Evolutionary conservation across 106 monocot genomes (phyloP), one percentile per base, ranked within the genome.

Genomic region (Dendrobium catenatum): DNA sequence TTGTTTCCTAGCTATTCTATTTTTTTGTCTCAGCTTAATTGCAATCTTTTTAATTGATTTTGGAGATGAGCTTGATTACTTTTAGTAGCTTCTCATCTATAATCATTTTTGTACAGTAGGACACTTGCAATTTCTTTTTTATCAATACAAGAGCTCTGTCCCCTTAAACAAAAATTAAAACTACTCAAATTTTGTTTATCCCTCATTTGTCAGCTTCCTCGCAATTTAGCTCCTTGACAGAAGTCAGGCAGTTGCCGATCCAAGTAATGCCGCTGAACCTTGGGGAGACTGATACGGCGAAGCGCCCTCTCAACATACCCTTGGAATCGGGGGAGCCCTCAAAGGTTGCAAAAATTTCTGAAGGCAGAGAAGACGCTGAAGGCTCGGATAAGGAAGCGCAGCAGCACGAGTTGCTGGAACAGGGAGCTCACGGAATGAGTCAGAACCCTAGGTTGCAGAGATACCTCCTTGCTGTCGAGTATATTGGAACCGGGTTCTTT

Each of bases 401-500:
- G 15, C 51, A 64, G 40, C 51, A 64, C 27, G 86, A 43, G 7
- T 27, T 51, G 26, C 81, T 49, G 47, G 79, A 75, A 68, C 37
- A 18, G 5, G 77, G 80, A 22, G 58, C 17, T 22, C 78, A 7
- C 55, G 73, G 42, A 31, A 83, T 86, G 85, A 47, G 47, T 55
- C 88, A 48, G 77, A 91, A 88, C 73, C 86, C 83, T 79, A 81
- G 86, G 44, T 72, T 86, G 20, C 97, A 98, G 87, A 88, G 97
- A 78, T 98, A 98, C 74, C 76, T 98, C 17, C 68, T 98, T 54
- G 94, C 97, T 17, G 86, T 98, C 43, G 97, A 98, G 84, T 98
- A 98, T 82, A 82, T 94, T 10, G 97, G 97, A 9, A 91, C 94
- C 42, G 84, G 86, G 22, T 98, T 98, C 86, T 94, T 88, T 24